These are phyloP conservation scores for Aspergillus tamarii DNA, from an alignment of 2,329 filamentous ascomycete genomes.

Conservation along the genomic window DNA sequence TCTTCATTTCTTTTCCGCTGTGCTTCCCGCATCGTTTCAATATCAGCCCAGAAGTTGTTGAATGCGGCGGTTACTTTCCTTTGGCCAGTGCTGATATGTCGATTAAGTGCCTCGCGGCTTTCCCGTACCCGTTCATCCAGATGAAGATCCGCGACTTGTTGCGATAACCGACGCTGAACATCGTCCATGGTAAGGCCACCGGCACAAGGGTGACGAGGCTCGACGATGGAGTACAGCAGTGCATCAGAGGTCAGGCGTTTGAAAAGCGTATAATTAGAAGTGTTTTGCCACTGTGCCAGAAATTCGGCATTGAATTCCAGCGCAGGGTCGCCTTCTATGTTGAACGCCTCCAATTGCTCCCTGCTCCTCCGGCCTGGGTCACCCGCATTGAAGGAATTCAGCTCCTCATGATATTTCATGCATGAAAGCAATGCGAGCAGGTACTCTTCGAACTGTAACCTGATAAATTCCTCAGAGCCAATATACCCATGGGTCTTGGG, in stretches of 20 bases:
- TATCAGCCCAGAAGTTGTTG: conserved; percentile 85
- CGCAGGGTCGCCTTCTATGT: conserved; percentile 81
- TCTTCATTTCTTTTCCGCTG: conserved; percentile 60
- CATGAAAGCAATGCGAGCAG: conserved; percentile 84
- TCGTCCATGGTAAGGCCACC: conserved; percentile 93
- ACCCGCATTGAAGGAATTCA: conserved; percentile 52
- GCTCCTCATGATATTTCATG: conserved; percentile 83
- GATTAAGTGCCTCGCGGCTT: conserved; percentile 81
- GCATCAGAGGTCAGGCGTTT: conserved; percentile 72
- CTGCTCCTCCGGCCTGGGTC: conserved; percentile 45
- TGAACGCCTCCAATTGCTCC: conserved; percentile 57
- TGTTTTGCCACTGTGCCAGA: conserved; percentile 82
- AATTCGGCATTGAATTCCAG: conserved; percentile 83
- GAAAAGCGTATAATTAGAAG: conserved; percentile 92
- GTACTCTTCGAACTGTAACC: conserved; percentile 96
- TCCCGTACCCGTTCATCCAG: conserved; percentile 87
- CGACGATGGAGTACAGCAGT: conserved; percentile 91
- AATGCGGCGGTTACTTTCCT: conserved; percentile 87
- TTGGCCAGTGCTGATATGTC: conserved; percentile 83
- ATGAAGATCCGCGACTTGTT: conserved; percentile 92
- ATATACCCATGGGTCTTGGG: conserved; percentile 96
- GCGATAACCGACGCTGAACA: conserved; percentile 83
- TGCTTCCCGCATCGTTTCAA: conserved; percentile 77
- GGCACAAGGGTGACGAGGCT: conserved; percentile 89
- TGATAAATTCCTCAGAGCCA: conserved; percentile 95